These are phyloP conservation scores for Boletus reticulatus DNA, from an alignment of 768 basidiomycete species.

Conservation along the genomic window DNA sequence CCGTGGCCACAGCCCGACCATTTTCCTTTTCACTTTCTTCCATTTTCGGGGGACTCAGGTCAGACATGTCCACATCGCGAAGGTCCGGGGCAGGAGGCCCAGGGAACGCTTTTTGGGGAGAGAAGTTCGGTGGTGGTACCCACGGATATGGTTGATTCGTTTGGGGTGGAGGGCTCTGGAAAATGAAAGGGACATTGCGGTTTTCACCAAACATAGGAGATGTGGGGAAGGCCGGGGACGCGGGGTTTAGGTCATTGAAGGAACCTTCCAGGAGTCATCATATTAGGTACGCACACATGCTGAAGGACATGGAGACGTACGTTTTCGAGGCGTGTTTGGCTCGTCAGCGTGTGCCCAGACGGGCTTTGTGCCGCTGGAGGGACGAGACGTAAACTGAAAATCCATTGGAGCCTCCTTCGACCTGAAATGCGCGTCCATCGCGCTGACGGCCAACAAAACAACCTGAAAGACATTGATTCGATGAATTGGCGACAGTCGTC, in stretches of 20 bases:
- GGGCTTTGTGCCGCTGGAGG: conserved; percentile 47
- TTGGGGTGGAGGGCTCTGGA: conserved; percentile 51
- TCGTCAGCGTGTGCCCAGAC: conserved; percentile 56
- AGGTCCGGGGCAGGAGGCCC: conserved; percentile 44
- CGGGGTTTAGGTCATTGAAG: conserved; percentile 41
- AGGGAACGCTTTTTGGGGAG: conserved; percentile 59
- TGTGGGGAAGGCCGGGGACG: conserved; percentile 34
- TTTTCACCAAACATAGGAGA: conserved; percentile 61
- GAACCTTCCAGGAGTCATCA: conserved; percentile 37
- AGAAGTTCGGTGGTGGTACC: conserved; percentile 62
- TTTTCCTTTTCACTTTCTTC: conserved; percentile 41
- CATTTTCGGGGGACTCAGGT: conserved; percentile 57
- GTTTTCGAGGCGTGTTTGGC: conserved; percentile 61
- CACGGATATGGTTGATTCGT: conserved; percentile 51
- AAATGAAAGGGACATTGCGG: conserved; percentile 71
- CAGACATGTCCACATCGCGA: conserved; percentile 74
- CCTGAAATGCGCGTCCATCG: conserved; percentile 36
- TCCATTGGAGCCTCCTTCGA: conserved; percentile 88
- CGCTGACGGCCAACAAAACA: neutral
- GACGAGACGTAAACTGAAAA: conserved; percentile 78
- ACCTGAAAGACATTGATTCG: neutral
- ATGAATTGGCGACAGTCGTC: neutral
- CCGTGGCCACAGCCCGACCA: conserved; percentile 55
- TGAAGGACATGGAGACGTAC: conserved; percentile 45
- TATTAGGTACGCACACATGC: conserved; percentile 18